Evolutionary conservation across 169 alveolate species (phyloP).

Genomic region (Cryptosporidium meleagridis): DNA sequence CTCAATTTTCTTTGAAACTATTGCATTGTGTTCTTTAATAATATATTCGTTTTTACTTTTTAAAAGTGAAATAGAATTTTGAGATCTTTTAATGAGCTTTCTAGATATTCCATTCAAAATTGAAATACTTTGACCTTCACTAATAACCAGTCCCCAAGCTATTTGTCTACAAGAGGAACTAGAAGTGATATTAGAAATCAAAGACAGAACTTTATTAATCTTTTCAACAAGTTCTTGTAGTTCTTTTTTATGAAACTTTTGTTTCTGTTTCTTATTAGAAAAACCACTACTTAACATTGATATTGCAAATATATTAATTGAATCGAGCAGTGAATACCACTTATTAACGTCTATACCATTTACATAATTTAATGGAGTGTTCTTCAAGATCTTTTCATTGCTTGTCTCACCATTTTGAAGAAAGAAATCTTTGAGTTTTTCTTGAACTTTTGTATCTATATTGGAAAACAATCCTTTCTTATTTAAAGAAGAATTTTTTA

Average conservation of each 20-base stretch:
- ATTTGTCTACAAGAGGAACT: conserved; percentile 36
- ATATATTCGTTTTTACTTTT: neutral
- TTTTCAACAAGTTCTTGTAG: neutral
- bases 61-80: neutral
- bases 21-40: conserved; percentile 3
- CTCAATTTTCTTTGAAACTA: neutral
- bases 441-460: conserved; percentile 2
- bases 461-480: neutral
- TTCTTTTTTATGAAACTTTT: neutral
- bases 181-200: neutral
- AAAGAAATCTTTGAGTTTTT: neutral
- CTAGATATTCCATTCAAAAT: conserved; percentile 8
- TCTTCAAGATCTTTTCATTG: neutral
- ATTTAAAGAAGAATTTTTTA: neutral
- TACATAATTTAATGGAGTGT: conserved; percentile 20
- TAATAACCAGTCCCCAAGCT: conserved; percentile 38
- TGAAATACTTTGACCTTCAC: neutral
- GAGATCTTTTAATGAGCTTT: conserved; percentile 12
- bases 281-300: conserved; percentile 28
- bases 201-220: neutral
- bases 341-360: conserved; percentile 1
- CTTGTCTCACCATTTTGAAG: neutral
- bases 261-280: neutral
- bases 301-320: conserved; percentile 6
- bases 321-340: conserved; percentile 45